Conservation (phyloP, 2,329 filamentous ascomycete genomes). For the Colletotrichum godetiae region DNA sequence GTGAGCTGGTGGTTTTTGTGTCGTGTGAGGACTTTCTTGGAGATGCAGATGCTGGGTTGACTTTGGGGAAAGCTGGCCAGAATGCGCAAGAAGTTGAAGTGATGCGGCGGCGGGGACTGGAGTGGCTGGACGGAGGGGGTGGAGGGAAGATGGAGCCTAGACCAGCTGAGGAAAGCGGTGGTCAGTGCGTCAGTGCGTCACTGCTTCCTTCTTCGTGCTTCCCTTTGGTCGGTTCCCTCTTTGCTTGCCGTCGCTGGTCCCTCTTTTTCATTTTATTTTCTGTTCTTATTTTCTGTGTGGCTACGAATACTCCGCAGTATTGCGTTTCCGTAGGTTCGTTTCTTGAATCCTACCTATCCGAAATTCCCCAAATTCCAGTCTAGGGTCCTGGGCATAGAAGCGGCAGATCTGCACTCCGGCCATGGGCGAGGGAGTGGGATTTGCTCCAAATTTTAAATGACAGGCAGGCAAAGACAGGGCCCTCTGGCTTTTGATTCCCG, state of each 20-base stretch:
- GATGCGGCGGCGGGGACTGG: conserved; percentile 14
- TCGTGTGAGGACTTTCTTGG: conserved; percentile 22
- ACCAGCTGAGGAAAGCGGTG: conserved; percentile 26
- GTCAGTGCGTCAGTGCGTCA: conserved; percentile 36
- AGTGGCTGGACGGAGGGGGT: conserved; percentile 33
- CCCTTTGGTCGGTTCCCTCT: conserved; percentile 21
- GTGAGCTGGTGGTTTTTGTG: conserved; percentile 1
- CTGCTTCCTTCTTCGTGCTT: conserved; percentile 24
- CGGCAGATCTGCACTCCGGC: conserved; percentile 27
- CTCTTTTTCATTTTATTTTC: not conserved
- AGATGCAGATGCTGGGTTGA: conserved; percentile 25
- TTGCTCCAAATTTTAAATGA: conserved; percentile 16
- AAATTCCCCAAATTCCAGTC: not conserved
- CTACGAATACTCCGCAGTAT: not conserved
- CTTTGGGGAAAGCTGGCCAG: conserved; percentile 33
- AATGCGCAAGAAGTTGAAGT: conserved; percentile 35
- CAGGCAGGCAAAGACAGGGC: conserved; percentile 6
- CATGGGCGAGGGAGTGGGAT: conserved; percentile 7
- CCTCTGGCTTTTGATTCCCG: not conserved
- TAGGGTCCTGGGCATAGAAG: conserved; percentile 21
- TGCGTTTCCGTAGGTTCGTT: too few relatives aligned
- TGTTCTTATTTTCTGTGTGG: not conserved
- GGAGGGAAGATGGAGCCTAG: conserved; percentile 30
- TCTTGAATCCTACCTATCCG: too few relatives aligned
- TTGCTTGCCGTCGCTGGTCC: not conserved